Evolutionary conservation across 2,329 filamentous ascomycete genomes (phyloP), one percentile per base, ranked within the genome.

Genomic region (Byssochlamys sp.): DNA sequence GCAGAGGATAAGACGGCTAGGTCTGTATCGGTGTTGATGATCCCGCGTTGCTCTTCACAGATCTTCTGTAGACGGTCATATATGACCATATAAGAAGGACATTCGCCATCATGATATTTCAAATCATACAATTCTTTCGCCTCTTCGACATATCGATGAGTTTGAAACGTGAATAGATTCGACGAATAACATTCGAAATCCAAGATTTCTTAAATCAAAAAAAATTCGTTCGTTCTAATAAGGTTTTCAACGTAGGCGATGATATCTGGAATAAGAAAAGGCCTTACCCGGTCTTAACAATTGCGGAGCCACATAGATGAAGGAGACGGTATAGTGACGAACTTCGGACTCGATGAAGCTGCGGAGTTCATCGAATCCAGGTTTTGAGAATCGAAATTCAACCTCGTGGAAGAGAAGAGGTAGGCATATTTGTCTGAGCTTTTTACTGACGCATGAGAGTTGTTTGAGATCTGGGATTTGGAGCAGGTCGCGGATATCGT

Each of bases 71-170:
- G 26, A 12, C 31, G 45, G 2, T 39, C 25, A 27, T 39, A 54
- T 26, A 54, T 54, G 14, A 39, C 53, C n/a, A 54, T 19, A 29
- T 54, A 54, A 27, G 28, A 26, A 45, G 53, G 53, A 54, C 45
- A 54, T 11, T 54, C 28, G 6, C 45, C 29, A 24, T 33, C 19
- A 35, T 33, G 29, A 10, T 39, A 39, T 27, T 29, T 39, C 19
- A 39, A 27, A 54, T 54, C 53, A 45, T 54, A 54, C 12, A 54
- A n/a, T 25, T 33, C 19, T 10, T 54, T 54, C 7, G 53, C 53
- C 31, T 54, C 53, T n/a, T 54, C 59, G 45, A 63, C 57, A 27
- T 58, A 65, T n/a, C 39, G 39, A 7, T 45, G n/a, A 5, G 12
- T 45, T 45, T 45, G 39, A n/a, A 19, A 19, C 19, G 39, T 45